Base-by-base conservation (phyloP, 179 eudicot species). In the Nepenthes alata region DNA sequence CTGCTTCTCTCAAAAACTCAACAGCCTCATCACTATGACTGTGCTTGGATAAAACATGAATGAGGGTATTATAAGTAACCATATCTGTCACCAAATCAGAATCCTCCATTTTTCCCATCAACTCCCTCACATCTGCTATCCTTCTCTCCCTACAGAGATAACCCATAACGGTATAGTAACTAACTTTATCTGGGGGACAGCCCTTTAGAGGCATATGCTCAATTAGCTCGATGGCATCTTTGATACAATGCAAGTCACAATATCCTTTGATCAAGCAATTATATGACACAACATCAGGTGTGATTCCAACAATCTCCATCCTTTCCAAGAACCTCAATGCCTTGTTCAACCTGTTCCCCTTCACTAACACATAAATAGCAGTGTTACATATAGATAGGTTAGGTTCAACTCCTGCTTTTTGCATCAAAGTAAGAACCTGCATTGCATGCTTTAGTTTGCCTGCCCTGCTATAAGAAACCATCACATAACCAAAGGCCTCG, bases 181-280 rank as follows among this genome's bases (percentile, higher is more conserved):
- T 83, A 61, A 83, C 94, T 79, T 90, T 88, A 78, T 90, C 95
- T 35, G 93, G 93, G 25, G 72, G 54, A 64, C 85, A 78, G 57
- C 93, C 90, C 71, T 67, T 81, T 7, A 14, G 51, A 16, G 79
- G 77, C 95, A 90, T 90, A 65, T 77, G 77, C 56, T 57, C 79
- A 37, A 90, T 85, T 71, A 90, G 64, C 60, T 68, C 75, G 13
- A 81, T 45, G 35, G 95, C 93, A 71, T 82, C 84, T 57, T 85
- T 72, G 39, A 82, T 47, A 58, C 54, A 73, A 58, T 73, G 65
- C 65, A 64, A 49, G 63, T 81, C 81, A 76, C 95, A 90, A 65
- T 85, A 88, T 48, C 95, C 97, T 65, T 81, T 85, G 61, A 90
- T 81, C 75, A 87, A 73, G 65, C 93, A 87, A 64, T 90, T 90